Evolutionary conservation across 495 filamentous ascomycete genomes (phyloP).

Genomic region (Aspergillus avenaceus): DNA sequence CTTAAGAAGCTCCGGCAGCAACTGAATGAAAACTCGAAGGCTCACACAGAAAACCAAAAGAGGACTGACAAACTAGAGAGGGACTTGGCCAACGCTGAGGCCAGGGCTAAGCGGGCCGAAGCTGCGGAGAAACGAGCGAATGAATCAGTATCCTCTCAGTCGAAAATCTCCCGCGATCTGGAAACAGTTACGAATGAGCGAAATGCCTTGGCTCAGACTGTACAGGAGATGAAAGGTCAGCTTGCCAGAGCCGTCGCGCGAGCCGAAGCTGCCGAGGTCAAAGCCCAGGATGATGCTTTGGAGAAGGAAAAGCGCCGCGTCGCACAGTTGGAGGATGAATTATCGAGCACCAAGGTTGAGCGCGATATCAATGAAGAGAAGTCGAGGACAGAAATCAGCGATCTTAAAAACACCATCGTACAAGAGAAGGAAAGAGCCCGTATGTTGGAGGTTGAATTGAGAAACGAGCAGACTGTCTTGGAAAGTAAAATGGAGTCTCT

Average conservation of each 20-base stretch:
- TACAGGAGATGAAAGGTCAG: constrained; percentile 66
- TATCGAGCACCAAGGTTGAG: constrained; percentile 70
- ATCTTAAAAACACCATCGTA: constrained; percentile 66
- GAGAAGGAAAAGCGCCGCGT: constrained; percentile 65
- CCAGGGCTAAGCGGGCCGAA: constrained; percentile 59
- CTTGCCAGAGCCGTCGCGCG: constrained; percentile 64
- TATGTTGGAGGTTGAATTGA: constrained; percentile 72
- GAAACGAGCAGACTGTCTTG: constrained; percentile 71
- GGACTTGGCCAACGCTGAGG: constrained; percentile 53
- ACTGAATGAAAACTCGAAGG: constrained; percentile 50
- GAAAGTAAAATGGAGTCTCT: constrained; percentile 90
- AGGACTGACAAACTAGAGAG: constrained; percentile 64
- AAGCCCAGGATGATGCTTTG: constrained; percentile 62
- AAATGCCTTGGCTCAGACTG: constrained; percentile 58
- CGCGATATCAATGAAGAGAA: constrained; percentile 69
- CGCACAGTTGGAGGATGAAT: constrained; percentile 66
- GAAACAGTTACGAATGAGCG: constrained; percentile 61
- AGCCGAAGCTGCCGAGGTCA: constrained; percentile 63
- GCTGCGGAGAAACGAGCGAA: constrained; percentile 61
- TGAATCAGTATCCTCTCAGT: constrained; percentile 62
- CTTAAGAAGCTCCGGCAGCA: constrained; percentile 84
- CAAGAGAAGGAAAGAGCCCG: constrained; percentile 70
- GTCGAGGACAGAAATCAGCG: constrained; percentile 61
- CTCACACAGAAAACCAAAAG: constrained; percentile 41
- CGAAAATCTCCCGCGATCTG: constrained; percentile 66